Base-by-base conservation (phyloP, 2,329 filamentous ascomycete species). In the Rhynchosporium agropyri region DNA sequence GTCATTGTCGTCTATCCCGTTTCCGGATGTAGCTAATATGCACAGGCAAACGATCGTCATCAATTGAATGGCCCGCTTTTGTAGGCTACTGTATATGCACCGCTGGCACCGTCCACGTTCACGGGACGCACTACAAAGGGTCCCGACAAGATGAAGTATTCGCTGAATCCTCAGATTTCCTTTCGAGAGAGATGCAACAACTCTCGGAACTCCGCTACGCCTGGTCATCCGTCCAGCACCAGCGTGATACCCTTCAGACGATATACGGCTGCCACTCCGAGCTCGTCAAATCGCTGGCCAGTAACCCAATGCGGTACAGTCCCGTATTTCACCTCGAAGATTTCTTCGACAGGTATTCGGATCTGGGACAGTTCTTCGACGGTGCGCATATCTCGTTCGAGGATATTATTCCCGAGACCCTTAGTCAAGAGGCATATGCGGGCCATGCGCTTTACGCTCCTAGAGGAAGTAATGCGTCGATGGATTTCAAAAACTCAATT, bases 41-140 rank as follows among this genome's bases (percentile, higher is more conserved):
- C 6, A 12, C 46, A 70, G 69, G 70, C 1, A 89, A 88, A 66
- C 89, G 89, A 67, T 87, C 88, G 1, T 84, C 85, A 1, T 84
- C 89, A 2, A 86, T 93, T 28, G 91, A 95, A 75, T 96, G 91
- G 91, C 90, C 92, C 0, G 88, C 89, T 0, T 93, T 96, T 72
- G 89, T 95, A 2, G 90, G 91, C 6, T 96, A 94, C 74, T 95
- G 91, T 72, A 86, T 96, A 54, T 91, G 88, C 75, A 94, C 91
- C 2, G 92, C 92, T 2, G 92, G 90, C 4, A 96, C 92, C 0
- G 91, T 96, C 1, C 92, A 96, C 72, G 88, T 96, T 9, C 92
- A 96, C 72, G 92, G 92, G 12, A 86, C 89, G 6, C 88, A 95
- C 71, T 96, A 96, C 74, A 83, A 81, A 69, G 77, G 75, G 69